Evolutionary conservation across 345 rosid species (phyloP).

Genomic region (Adansonia digitata): DNA sequence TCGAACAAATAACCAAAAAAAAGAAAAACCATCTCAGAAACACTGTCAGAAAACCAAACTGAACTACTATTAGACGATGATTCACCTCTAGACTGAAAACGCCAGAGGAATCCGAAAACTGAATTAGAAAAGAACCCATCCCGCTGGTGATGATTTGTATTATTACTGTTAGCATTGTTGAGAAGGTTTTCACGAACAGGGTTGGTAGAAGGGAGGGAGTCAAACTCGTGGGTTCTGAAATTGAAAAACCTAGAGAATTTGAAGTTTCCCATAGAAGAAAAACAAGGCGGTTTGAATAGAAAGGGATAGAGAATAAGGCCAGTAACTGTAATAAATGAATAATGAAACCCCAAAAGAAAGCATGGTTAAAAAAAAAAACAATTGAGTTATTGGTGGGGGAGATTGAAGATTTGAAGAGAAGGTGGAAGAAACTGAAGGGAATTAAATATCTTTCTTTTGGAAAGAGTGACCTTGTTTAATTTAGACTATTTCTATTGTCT

Average conservation of each 20-base stretch:
- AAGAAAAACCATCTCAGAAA: slow-evolving; percentile 5
- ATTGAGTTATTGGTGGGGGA: neutral
- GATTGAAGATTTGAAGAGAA: slow-evolving; percentile 38
- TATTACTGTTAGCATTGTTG: neutral
- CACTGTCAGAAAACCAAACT: neutral
- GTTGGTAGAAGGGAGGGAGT: slow-evolving; percentile 25
- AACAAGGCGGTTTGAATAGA: neutral
- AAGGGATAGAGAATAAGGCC: neutral
- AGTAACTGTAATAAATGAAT: neutral
- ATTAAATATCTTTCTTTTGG: neutral
- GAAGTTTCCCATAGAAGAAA: slow-evolving; percentile 36
- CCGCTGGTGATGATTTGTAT: neutral
- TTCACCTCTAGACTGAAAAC: slow-evolving; percentile 36
- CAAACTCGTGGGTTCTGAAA: neutral
- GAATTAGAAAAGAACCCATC: slow-evolving; percentile 19
- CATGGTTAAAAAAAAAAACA: neutral
- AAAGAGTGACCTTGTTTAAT: neutral
- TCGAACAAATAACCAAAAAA: neutral
- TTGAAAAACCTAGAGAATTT: slow-evolving; percentile 27
- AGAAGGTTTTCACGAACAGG: slow-evolving; percentile 28
- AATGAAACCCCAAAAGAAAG: neutral
- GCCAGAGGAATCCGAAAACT: slow-evolving; percentile 21
- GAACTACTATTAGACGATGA: neutral
- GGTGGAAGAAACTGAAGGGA: slow-evolving; percentile 31
- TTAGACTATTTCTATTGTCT: neutral